phyloP scores from a whole-genome alignment of 345 rosid genomes.

The Aquilaria malaccensis region DNA sequence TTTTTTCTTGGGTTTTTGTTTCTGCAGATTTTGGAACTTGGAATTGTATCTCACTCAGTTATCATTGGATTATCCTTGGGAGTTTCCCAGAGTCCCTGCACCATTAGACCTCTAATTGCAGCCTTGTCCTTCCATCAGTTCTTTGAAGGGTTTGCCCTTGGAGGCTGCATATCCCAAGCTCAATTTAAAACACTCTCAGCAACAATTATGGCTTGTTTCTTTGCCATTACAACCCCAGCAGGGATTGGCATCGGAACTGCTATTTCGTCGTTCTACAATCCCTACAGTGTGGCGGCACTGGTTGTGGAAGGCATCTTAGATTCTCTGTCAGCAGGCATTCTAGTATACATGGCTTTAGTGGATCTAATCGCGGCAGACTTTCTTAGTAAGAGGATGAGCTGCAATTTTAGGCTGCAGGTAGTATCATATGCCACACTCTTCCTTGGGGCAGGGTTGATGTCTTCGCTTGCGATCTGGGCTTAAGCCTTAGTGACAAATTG shows the following conservation, averaged over 20 bases:
- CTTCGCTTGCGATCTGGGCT: constrained; percentile 80
- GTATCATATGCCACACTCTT: constrained; percentile 69
- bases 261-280: constrained; percentile 53
- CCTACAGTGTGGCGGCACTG: constrained; percentile 53
- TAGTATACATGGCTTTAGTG: constrained; percentile 89
- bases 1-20: not conserved
- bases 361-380: constrained; percentile 94
- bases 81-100: constrained; percentile 79
- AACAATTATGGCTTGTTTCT: constrained; percentile 65
- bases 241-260: constrained; percentile 69
- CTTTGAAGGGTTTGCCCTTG: constrained; percentile 96
- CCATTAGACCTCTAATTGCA: constrained; percentile 75
- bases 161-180: constrained; percentile 91
- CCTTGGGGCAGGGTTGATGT: constrained; percentile 90
- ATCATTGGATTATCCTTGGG: constrained; percentile 89
- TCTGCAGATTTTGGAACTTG: constrained; percentile 80
- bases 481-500: constrained; percentile 14
- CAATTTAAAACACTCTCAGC: constrained; percentile 44
- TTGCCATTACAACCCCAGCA: constrained; percentile 62
- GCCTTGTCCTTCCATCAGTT: constrained; percentile 92
- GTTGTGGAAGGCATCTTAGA: constrained; percentile 72
- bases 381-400: constrained; percentile 83
- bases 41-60: constrained; percentile 85
- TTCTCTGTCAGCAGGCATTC: constrained; percentile 80
- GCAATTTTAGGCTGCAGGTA: constrained; percentile 68